phyloP scores from a whole-genome alignment of 371 early-diverging fungal species.

The Saksenaea oblongispora region DNA sequence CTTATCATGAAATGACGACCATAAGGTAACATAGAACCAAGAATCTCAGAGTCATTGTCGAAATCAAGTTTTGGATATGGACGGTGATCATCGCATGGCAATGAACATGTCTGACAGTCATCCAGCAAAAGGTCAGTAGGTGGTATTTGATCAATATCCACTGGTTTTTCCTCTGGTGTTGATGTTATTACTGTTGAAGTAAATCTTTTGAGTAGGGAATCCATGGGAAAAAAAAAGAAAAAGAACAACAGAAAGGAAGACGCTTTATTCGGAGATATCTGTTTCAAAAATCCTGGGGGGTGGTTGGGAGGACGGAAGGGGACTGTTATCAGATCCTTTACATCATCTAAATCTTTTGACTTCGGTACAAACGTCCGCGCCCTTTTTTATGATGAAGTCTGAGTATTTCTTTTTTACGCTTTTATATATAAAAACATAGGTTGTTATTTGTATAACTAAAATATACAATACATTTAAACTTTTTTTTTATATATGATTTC shows the following conservation, averaged over 20 bases:
- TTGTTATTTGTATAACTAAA: not conserved
- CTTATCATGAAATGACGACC: constrained; percentile 63
- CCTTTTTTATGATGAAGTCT: not conserved
- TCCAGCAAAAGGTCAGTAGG: constrained; percentile 10
- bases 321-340: not conserved
- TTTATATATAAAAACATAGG: not conserved
- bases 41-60: constrained; percentile 49
- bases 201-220: not conserved
- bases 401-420: not conserved
- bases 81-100: constrained; percentile 55
- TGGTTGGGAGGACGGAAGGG: not conserved
- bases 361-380: not conserved
- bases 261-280: not conserved
- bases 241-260: not conserved
- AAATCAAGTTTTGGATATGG: constrained; percentile 68
- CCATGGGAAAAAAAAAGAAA: not conserved
- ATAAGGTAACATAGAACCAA: constrained; percentile 67
- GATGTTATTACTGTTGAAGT: not conserved
- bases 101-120: constrained; percentile 43
- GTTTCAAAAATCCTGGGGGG: not conserved
- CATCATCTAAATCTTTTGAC: not conserved
- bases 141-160: not conserved
- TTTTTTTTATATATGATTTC: not conserved
- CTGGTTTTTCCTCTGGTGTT: not conserved
- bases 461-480: not conserved